phyloP scores from a whole-genome alignment of 148 eudicot species.

The Fagopyrum esculentum region DNA sequence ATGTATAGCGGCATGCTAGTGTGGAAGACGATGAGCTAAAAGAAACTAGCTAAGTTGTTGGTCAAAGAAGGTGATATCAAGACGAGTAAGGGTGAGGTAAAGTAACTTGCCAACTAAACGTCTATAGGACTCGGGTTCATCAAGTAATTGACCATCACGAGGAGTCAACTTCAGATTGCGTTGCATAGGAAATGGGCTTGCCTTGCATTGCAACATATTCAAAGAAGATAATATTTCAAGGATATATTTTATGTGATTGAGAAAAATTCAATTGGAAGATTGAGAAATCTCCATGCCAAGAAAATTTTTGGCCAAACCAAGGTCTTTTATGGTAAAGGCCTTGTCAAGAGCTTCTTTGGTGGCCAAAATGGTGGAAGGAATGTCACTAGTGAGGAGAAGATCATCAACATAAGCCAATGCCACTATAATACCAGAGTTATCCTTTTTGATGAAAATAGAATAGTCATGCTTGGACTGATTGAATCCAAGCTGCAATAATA shows the following conservation, averaged over 20 bases:
- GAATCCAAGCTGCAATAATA: neutral
- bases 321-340: conserved; percentile 3
- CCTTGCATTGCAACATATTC: too few relatives aligned
- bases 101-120: neutral
- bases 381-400: neutral
- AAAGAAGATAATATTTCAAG: neutral
- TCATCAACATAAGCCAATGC: neutral
- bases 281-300: neutral
- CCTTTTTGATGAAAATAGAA: neutral
- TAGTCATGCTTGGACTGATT: neutral
- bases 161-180: neutral
- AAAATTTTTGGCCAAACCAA: neutral
- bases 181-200: neutral
- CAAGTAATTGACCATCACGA: neutral
- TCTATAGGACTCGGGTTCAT: neutral
- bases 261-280: neutral
- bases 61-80: neutral
- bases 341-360: neutral
- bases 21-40: neutral
- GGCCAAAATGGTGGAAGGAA: neutral
- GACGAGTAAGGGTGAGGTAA: neutral
- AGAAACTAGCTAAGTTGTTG: neutral
- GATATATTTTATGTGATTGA: neutral
- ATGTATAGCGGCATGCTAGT: neutral
- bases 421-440: neutral